phyloP scores from a whole-genome alignment of 2,329 filamentous ascomycete genomes.

The Microdochium trichocladiopsis region DNA sequence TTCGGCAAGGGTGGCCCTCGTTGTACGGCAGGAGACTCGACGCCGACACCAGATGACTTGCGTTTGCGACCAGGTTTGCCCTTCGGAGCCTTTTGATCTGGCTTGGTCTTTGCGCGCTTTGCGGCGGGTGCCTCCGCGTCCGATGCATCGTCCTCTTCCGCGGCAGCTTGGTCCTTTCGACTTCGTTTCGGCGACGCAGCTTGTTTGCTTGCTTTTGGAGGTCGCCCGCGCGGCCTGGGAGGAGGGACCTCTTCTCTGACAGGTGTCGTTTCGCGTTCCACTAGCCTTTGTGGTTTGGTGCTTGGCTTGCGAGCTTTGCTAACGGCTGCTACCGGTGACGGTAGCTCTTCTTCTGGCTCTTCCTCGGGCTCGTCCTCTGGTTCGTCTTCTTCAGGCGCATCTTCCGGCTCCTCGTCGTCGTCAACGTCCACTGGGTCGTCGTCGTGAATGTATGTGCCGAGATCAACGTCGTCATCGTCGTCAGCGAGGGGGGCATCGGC shows the following conservation, averaged over 20 bases:
- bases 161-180: slow-evolving; percentile 2
- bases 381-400: slow-evolving; percentile 11
- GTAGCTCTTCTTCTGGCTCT: slow-evolving; percentile 12
- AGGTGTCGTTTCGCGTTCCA: slow-evolving; percentile 5
- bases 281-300: slow-evolving; percentile 7
- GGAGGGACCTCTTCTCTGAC: slow-evolving; percentile 12
- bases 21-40: slow-evolving; percentile 40
- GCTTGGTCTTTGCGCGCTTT: slow-evolving; percentile 3
- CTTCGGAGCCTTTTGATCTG: slow-evolving; percentile 14
- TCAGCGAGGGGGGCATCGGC: slow-evolving; percentile 5
- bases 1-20: slow-evolving; percentile 49
- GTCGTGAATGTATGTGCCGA: background rate
- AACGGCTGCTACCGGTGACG: slow-evolving; percentile 11
- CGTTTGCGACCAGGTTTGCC: slow-evolving; percentile 23
- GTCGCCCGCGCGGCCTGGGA: slow-evolving; percentile 17
- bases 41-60: slow-evolving; percentile 31
- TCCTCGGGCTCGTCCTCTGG: slow-evolving; percentile 13
- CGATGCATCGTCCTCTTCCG: slow-evolving; percentile 6
- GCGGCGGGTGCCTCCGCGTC: slow-evolving; percentile 4
- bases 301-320: slow-evolving; percentile 18
- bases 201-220: slow-evolving; percentile 9
- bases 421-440: slow-evolving; percentile 8
- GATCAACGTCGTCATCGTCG: slow-evolving; percentile 8
- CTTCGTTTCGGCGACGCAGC: background rate
- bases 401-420: slow-evolving; percentile 15